Evolutionary conservation across 2,329 filamentous ascomycete species (phyloP).

Genomic region (Catunica adiposa): DNA sequence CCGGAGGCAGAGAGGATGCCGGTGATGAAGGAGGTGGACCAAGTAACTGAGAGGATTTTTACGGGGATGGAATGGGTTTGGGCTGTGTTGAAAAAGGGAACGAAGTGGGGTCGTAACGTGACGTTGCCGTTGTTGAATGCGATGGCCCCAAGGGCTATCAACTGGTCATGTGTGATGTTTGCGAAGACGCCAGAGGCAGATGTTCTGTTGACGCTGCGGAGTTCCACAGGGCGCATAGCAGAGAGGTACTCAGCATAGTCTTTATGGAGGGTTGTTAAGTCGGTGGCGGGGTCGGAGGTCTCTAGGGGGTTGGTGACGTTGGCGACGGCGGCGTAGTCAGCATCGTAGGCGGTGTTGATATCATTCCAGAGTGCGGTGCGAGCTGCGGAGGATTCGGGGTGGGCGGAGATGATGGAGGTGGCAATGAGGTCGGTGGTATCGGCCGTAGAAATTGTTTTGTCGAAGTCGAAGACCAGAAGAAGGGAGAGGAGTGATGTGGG

Average conservation of each 20-base stretch:
- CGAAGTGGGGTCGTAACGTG: conserved; percentile 16
- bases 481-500: neutral
- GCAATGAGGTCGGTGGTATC: conserved; percentile 37
- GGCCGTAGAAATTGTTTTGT: conserved; percentile 38
- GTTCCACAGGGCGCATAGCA: conserved; percentile 29
- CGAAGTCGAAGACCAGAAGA: conserved; percentile 40
- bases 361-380: conserved; percentile 8
- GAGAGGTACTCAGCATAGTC: conserved; percentile 18
- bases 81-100: conserved; percentile 19
- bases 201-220: conserved; percentile 29
- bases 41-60: conserved; percentile 33
- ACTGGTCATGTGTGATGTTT: conserved; percentile 19
- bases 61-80: conserved; percentile 24
- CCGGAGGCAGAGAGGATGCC: conserved; percentile 24
- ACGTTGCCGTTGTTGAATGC: conserved; percentile 22
- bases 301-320: conserved; percentile 18
- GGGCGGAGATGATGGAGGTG: conserved; percentile 25
- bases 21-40: conserved; percentile 31
- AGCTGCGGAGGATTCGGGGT: conserved; percentile 22
- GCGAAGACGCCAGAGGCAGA: conserved; percentile 29
- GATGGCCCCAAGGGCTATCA: conserved; percentile 2
- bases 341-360: conserved; percentile 22
- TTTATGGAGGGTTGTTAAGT: conserved; percentile 22
- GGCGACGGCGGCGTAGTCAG: conserved; percentile 20
- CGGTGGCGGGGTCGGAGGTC: neutral